Evolutionary conservation across 2,329 filamentous ascomycete species (phyloP).

Genomic region (Trichoderma harzianum): DNA sequence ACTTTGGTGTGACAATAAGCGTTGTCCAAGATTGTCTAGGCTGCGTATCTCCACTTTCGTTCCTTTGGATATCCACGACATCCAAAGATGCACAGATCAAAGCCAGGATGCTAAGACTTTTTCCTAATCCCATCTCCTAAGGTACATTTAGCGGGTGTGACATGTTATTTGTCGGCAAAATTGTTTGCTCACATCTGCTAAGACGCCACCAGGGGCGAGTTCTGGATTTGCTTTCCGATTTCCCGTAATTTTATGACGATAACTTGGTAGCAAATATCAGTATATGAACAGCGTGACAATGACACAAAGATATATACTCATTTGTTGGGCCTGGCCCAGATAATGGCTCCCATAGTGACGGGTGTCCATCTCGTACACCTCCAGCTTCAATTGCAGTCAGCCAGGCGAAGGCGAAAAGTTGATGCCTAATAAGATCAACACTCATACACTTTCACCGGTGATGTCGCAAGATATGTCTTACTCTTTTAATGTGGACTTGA

Average conservation of each 20-base stretch:
- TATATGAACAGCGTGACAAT: neutral
- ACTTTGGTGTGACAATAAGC: conserved; percentile 18
- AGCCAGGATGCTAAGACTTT: conserved; percentile 31
- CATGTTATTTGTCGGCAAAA: neutral
- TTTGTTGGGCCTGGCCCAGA: neutral
- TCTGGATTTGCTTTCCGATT: neutral
- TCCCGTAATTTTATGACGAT: neutral
- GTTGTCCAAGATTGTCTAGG: conserved; percentile 26
- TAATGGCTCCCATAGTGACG: neutral
- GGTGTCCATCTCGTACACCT: neutral
- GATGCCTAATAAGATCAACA: neutral
- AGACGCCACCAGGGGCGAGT: neutral
- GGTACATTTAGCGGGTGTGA: neutral
- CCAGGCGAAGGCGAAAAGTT: neutral
- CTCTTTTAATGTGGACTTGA: neutral
- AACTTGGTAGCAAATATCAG: neutral
- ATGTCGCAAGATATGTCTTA: neutral
- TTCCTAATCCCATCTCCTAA: conserved; percentile 37
- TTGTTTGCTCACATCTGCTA: neutral
- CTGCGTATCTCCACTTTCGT: neutral
- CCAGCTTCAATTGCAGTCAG: neutral
- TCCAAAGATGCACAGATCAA: conserved; percentile 29
- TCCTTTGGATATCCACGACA: conserved; percentile 12
- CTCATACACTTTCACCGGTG: too few species aligned
- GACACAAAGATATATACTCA: neutral